Base-by-base conservation (phyloP, 2,329 filamentous ascomycete genomes). In the Ceratocystis papillata region DNA sequence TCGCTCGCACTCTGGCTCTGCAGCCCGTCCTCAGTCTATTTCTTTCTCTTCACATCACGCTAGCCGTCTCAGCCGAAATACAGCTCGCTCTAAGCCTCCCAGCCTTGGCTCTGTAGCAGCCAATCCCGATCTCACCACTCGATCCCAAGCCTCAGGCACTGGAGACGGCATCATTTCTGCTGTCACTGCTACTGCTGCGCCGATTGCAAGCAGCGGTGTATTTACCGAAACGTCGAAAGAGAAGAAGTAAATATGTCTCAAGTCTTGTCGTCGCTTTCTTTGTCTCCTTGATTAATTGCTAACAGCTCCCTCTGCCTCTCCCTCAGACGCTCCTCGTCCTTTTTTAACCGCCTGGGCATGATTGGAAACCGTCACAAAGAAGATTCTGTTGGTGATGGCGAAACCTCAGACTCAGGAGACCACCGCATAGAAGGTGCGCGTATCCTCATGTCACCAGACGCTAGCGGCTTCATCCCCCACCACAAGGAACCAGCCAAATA, bases 401-500 rank as follows among this genome's bases (percentile, higher is more conserved):
- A 88, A 76, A 90, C 88, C 71, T 90, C 88, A 1, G 89, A 92
- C 71, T 75, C 85, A 60, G 87, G 85, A 69, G 83, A 85, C 70
- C 75, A 77, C 44, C 83, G 90, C 70, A 86, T 84, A 41, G 89
- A 95, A 74, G 90, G 90, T 88, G 46, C 87, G 90, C 68, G 83
- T 87, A 63, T 82, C 89, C 72, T 67, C 41, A 67, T 67, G 65
- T 88, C 84, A 64, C 82, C 83, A 30, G 81, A 77, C 66, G 78
- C 77, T 65, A 67, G 65, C 28, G 87, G 90, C 67, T 97, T 87
- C 74, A 90, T 90, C 66, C 93, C 94, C 6, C 85, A 87, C 69
- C 87, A 95, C 72, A 94, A 94, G 70, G 89, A 92, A 65, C 92
- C 93, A 2, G 90, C 92, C 1, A 85, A 89, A 30, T 97, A 97